Percentiles rank a stretch among this genome's conserved stretches.
These are phyloP conservation scores for Batkoa obscura DNA, from an alignment of 371 early-diverging fungal species.

Conservation along the genomic window DNA sequence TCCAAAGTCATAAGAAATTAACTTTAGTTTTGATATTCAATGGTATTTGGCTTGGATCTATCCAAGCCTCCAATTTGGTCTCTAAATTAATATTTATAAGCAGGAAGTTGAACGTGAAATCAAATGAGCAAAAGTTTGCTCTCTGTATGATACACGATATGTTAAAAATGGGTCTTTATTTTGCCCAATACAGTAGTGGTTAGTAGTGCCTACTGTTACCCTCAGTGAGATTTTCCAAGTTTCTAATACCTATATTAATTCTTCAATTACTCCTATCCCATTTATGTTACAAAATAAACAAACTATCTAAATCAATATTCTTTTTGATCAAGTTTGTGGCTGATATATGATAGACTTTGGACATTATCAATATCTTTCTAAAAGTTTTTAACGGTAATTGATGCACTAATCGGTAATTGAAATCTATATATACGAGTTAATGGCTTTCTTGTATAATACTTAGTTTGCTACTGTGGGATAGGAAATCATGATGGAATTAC, in stretches of 20 bases:
- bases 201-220: constrained; percentile 21
- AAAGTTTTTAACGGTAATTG: constrained; percentile 5
- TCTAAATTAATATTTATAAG: not conserved
- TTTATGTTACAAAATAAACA: constrained; percentile 32
- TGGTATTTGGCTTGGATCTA: too few relatives aligned
- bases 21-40: not conserved
- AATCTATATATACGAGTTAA: too few relatives aligned
- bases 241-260: constrained; percentile 10
- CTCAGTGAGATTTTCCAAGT: not conserved
- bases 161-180: constrained; percentile 19
- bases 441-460: not conserved
- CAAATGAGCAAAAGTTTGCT: constrained; percentile 16
- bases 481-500: not conserved
- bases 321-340: constrained; percentile 19
- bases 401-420: too few relatives aligned
- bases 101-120: constrained; percentile 9
- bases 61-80: not conserved
- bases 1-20: constrained; percentile 8
- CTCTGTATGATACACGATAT: constrained; percentile 24
- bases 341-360: constrained; percentile 24
- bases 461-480: not conserved
- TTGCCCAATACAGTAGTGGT: constrained; percentile 29
- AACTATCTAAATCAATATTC: constrained; percentile 17
- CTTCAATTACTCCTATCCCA: constrained; percentile 37
- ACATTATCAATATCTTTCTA: constrained; percentile 14